Percentiles rank a stretch among this genome's conserved stretches.
These are phyloP conservation scores for Ilyonectria robusta DNA, from an alignment of 2,329 filamentous ascomycete species.

Conservation along the genomic window DNA sequence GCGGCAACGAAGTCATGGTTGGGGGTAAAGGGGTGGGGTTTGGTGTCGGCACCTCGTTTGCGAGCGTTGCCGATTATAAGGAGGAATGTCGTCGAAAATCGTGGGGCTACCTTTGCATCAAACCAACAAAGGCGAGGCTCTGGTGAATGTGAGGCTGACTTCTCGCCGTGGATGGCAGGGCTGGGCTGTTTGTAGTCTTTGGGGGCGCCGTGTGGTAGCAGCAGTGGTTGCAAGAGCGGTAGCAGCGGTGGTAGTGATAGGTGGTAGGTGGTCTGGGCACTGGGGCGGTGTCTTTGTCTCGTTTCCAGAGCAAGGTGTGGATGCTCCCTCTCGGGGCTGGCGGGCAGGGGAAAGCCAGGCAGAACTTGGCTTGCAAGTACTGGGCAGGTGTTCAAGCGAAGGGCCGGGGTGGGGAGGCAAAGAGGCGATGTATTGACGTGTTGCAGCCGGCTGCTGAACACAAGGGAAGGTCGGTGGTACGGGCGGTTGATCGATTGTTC, in stretches of 20 bases:
- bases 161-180: conserved; percentile 36
- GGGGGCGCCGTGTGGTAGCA: conserved; percentile 37
- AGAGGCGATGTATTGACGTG: conserved; percentile 42
- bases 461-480: conserved; percentile 41
- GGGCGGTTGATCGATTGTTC: conserved; percentile 46
- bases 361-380: conserved; percentile 45
- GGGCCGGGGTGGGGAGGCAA: conserved; percentile 39
- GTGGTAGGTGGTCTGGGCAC: conserved; percentile 45
- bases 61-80: conserved; percentile 36
- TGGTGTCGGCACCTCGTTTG: conserved; percentile 30
- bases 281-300: conserved; percentile 47
- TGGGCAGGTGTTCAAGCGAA: conserved; percentile 40
- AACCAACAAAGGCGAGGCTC: conserved; percentile 45
- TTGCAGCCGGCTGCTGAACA: conserved; percentile 50
- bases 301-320: conserved; percentile 46
- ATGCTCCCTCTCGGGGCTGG: conserved; percentile 34
- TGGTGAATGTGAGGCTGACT: conserved; percentile 43
- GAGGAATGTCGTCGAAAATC: conserved; percentile 22
- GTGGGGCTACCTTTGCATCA: conserved; percentile 42
- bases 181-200: conserved; percentile 43
- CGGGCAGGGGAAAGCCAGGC: conserved; percentile 46
- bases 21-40: conserved; percentile 25
- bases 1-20: conserved; percentile 66
- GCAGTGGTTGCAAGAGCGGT: conserved; percentile 35
- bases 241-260: conserved; percentile 13